Conservation (phyloP, 495 filamentous ascomycete genomes). For the Ascobolus immersus region DNA sequence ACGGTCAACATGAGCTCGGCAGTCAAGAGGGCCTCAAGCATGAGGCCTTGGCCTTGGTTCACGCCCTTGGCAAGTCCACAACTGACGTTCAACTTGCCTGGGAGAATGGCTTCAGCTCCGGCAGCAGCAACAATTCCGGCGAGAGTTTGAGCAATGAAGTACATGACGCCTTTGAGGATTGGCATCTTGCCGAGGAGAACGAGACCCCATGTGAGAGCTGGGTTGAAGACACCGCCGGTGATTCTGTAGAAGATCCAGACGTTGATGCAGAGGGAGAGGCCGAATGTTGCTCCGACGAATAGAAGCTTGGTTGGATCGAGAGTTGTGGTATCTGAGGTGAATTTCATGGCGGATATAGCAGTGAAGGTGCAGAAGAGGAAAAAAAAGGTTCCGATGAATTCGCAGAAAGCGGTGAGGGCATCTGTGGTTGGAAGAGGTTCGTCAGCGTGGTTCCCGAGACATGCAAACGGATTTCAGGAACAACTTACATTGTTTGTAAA, state of each 20-base stretch:
- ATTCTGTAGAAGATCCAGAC: constrained; percentile 71
- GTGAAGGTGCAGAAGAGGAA: constrained; percentile 67
- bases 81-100: constrained; percentile 9
- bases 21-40: constrained; percentile 60
- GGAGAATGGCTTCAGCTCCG: constrained; percentile 18
- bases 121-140: constrained; percentile 35
- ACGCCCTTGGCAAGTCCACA: constrained; percentile 17
- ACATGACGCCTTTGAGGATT: constrained; percentile 23
- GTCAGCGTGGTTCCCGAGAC: too few relatives aligned
- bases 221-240: constrained; percentile 60
- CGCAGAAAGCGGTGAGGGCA: too few relatives aligned
- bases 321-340: constrained; percentile 14
- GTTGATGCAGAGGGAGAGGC: constrained; percentile 51
- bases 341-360: constrained; percentile 48
- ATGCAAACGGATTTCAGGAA: too few relatives aligned
- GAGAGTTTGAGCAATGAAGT: constrained; percentile 30
- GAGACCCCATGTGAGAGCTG: constrained; percentile 38
- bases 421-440: too few relatives aligned
- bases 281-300: constrained; percentile 48
- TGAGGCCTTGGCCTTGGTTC: constrained; percentile 36
- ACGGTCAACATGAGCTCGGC: constrained; percentile 51
- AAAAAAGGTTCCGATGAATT: constrained; percentile 51
- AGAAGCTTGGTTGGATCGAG: constrained; percentile 21
- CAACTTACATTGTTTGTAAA: too few relatives aligned
- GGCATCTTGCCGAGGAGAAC: constrained; percentile 31